Evolutionary conservation across 2,329 filamentous ascomycete species (phyloP).

Genomic region (Colletotrichum lupini): DNA sequence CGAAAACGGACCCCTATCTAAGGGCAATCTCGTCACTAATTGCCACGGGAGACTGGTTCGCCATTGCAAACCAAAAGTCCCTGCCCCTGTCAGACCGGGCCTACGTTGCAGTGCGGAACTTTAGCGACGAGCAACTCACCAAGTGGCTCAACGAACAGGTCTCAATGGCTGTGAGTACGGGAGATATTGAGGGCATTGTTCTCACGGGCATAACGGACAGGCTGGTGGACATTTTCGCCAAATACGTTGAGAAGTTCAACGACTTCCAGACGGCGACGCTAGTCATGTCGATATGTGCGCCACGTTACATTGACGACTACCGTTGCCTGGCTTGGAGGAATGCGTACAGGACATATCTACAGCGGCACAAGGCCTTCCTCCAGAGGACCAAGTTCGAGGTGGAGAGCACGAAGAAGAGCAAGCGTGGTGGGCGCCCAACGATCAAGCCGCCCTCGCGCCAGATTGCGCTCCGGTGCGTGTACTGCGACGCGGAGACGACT

Average conservation of each 20-base stretch:
- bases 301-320: constrained; percentile 80
- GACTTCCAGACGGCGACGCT: constrained; percentile 85
- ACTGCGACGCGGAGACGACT: constrained; percentile 74
- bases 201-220: constrained; percentile 81
- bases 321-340: constrained; percentile 80
- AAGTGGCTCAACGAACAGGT: constrained; percentile 77
- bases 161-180: constrained; percentile 68
- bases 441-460: constrained; percentile 75
- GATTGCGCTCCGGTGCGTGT: constrained; percentile 80
- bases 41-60: constrained; percentile 79
- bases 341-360: constrained; percentile 76
- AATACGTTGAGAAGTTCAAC: constrained; percentile 79
- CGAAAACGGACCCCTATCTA: constrained; percentile 80
- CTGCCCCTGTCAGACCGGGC: constrained; percentile 80
- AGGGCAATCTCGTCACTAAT: constrained; percentile 84
- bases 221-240: constrained; percentile 79
- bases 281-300: constrained; percentile 78
- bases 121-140: constrained; percentile 70
- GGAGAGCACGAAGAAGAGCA: constrained; percentile 77
- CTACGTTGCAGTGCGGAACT: constrained; percentile 76
- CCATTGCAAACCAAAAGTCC: constrained; percentile 77
- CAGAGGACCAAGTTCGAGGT: constrained; percentile 83
- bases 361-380: constrained; percentile 79
- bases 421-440: constrained; percentile 71
- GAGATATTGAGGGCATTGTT: constrained; percentile 81